These are phyloP conservation scores for Moesziomyces globuligerus DNA, from an alignment of 1,284 basidiomycete genomes.

Conservation along the genomic window DNA sequence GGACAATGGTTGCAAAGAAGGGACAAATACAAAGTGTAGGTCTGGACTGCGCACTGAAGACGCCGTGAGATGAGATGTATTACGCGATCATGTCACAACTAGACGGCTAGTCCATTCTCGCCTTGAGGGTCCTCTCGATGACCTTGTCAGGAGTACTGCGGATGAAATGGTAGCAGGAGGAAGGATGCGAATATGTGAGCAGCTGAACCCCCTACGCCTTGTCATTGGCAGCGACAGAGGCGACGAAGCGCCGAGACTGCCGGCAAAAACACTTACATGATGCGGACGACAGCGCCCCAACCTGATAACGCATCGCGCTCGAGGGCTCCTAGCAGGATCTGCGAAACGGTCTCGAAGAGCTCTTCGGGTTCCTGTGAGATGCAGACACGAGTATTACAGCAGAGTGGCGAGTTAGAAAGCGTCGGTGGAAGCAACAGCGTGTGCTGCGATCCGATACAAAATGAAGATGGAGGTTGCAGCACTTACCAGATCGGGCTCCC, in stretches of 20 bases:
- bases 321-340: conserved; percentile 92
- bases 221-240: too few relatives aligned
- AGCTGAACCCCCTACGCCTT: background rate
- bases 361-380: conserved; percentile 81
- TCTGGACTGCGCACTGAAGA: background rate
- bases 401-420: background rate
- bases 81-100: background rate
- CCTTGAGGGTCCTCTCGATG: conserved; percentile 63
- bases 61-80: background rate
- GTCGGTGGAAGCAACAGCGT: background rate
- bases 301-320: conserved; percentile 97
- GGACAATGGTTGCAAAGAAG: conserved; percentile 11
- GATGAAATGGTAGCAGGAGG: background rate
- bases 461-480: background rate
- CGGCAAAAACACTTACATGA: conserved; percentile 78
- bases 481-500: conserved; percentile 89
- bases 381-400: background rate
- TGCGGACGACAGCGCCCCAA: conserved; percentile 93
- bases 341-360: conserved; percentile 97
- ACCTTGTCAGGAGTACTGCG: conserved; percentile 65
- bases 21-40: conserved; percentile 35
- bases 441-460: too few relatives aligned
- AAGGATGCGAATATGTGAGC: background rate
- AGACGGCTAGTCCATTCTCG: conserved; percentile 75
- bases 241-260: background rate